Base-by-base conservation (phyloP, 768 basidiomycete genomes). In the Phylloporus sp. region DNA sequence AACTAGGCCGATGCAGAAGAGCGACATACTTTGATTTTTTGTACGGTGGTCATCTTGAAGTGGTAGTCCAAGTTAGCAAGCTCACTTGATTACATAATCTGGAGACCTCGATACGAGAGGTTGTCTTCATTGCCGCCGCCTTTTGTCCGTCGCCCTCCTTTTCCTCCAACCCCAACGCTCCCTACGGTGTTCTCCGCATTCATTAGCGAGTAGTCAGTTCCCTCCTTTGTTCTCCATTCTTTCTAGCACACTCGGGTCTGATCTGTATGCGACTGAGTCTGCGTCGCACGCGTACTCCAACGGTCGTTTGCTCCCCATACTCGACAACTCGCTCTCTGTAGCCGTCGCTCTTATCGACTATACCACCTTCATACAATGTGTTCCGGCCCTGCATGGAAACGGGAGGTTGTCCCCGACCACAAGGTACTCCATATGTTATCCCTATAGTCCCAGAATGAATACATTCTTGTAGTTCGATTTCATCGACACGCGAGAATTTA, bases 381-480 rank as follows among this genome's bases (percentile, higher is more conserved):
- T 50, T 81, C 84, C 59, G 90, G 84, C 63, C 77, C 87, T 38
- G 84, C 89, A 59, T 97, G 95, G 97, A 98, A 98, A 77, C 81
- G 94, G 66, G 97, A 97, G 78, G 81, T 89, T 61, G 94, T 97
- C 40, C 91, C 90, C 49, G 97, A 97, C 74, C 97, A 98, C 74
- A 99, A 98, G 81, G 95, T 93, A 55, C 49, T 76, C 55, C 34
- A 26, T 39, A 49, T 28, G 18, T n/a, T 40, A 27, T 22, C 38
- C 13, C 29, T 45, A 11, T 47, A 18, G 16, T 34, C 38, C 28
- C 28, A 11, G 11, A 53, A n/a, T 50, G 39, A 56, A 47, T 18
- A 13, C 20, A 50, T 39, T 35, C 42, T 47, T 29, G 18, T 56
- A 98, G 97, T 98, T 97, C 63, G 95, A 98, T 77, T 97, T 97